A percentile compares a stretch with the other conserved stretches of the same genome.
Conservation (phyloP, 331 rosid species). For the Stylosanthes scabra region DNA sequence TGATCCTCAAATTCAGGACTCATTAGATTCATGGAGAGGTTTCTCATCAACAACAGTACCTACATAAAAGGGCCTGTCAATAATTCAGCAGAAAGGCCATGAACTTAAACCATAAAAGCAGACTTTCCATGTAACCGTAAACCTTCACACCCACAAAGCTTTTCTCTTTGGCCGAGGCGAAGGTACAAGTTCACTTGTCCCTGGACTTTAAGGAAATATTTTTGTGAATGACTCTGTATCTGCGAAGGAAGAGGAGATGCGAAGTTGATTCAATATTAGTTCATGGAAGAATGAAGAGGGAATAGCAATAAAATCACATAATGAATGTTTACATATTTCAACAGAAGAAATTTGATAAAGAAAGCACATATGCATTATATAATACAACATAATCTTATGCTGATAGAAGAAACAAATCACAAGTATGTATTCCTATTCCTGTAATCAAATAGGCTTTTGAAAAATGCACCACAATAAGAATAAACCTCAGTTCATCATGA, state of each 20-base stretch:
- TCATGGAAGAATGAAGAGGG: background rate
- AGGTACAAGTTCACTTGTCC: conserved; percentile 90
- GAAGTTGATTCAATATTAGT: background rate
- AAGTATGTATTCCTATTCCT: background rate
- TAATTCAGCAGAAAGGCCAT: background rate
- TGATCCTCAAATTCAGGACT: conserved; percentile 81
- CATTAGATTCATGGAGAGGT: conserved; percentile 74
- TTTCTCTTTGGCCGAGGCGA: conserved; percentile 98
- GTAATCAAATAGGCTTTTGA: background rate
- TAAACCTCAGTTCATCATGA: conserved; percentile 7
- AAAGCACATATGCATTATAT: too few species aligned
- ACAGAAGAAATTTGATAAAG: too few species aligned
- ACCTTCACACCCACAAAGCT: conserved; percentile 44
- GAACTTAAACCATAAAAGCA: conserved; percentile 6
- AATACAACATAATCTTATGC: conserved; percentile 1
- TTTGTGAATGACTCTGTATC: conserved; percentile 98
- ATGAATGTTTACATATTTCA: too few species aligned
- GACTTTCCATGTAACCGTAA: conserved; percentile 6
- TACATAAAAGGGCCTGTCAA: conserved; percentile 44
- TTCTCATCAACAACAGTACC: conserved; percentile 83
- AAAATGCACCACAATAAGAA: conserved; percentile 8
- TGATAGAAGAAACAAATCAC: conserved; percentile 9
- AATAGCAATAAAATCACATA: background rate
- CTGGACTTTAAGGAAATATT: conserved; percentile 92
- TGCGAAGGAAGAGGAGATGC: conserved; percentile 36